Conservation (phyloP, 768 basidiomycete genomes). For the Tricholoma bakamatsutake region DNA sequence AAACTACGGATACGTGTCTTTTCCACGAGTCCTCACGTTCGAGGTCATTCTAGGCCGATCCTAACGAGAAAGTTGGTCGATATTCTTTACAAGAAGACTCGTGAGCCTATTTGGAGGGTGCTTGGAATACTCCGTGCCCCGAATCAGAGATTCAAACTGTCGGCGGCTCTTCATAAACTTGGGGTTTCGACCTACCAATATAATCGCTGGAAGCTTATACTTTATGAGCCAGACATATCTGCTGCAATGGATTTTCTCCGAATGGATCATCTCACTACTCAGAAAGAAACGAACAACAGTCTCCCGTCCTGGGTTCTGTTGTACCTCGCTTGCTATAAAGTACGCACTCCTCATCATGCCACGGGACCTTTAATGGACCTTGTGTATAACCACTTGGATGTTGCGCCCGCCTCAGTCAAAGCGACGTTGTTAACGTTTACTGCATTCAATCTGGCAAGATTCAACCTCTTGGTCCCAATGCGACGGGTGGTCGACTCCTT, state of each 20-base stretch:
- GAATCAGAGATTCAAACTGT: conserved; percentile 17
- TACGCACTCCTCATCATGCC: conserved; percentile 41
- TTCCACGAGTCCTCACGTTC: conserved; percentile 11
- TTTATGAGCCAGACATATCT: conserved; percentile 29
- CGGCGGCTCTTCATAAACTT: conserved; percentile 25
- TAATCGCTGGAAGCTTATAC: conserved; percentile 30
- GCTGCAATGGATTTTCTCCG: conserved; percentile 21
- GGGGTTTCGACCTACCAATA: conserved; percentile 32
- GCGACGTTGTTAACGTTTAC: conserved; percentile 42
- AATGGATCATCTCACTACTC: background rate
- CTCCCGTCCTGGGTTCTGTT: conserved; percentile 54
- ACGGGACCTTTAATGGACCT: conserved; percentile 37
- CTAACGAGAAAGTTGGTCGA: conserved; percentile 28
- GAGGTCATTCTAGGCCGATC: conserved; percentile 12
- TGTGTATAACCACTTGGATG: conserved; percentile 32
- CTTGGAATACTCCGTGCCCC: conserved; percentile 28
- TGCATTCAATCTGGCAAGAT: conserved; percentile 42
- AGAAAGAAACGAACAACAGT: background rate
- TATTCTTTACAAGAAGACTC: conserved; percentile 26
- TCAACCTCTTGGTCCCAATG: conserved; percentile 42
- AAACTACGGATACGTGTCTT: conserved; percentile 11
- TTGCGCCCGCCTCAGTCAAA: conserved; percentile 25
- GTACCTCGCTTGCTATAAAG: conserved; percentile 40
- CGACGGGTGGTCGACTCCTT: conserved; percentile 39
- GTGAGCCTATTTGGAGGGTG: conserved; percentile 37